Percentiles rank a stretch among this genome's conserved stretches.
phyloP scores from a whole-genome alignment of 257 asterid genomes.

The Apocynum venetum region DNA sequence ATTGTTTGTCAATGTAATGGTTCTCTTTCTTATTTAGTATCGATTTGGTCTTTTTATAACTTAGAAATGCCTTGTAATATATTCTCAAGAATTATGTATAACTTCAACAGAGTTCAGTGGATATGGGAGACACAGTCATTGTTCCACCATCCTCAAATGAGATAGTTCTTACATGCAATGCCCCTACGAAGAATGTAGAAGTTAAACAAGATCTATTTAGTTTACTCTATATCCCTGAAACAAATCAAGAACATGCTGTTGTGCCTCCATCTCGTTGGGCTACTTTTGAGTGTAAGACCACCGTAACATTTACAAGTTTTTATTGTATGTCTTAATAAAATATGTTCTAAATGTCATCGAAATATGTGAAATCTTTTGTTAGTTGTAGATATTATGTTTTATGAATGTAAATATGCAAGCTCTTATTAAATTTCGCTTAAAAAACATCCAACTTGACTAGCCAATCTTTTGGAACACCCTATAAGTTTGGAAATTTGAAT shows the following conservation, averaged over 20 bases:
- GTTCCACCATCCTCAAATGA: too few species aligned
- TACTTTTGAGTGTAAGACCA: constrained; percentile 80
- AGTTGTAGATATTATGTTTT: not conserved
- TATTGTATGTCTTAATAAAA: not conserved
- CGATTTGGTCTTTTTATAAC: too few species aligned
- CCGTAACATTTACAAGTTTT: not conserved
- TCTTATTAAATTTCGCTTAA: not conserved
- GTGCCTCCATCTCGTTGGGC: constrained; percentile 98
- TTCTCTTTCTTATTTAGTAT: too few species aligned
- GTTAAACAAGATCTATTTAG: too few species aligned
- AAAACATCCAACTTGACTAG: not conserved
- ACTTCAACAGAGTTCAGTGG: too few species aligned
- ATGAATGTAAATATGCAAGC: not conserved
- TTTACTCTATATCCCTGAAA: too few species aligned
- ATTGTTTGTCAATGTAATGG: too few species aligned
- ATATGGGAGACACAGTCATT: too few species aligned
- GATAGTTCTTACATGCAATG: too few species aligned
- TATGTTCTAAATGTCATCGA: not conserved
- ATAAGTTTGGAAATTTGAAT: not conserved
- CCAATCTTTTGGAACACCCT: not conserved
- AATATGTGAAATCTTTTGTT: not conserved
- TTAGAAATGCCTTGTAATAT: too few species aligned
- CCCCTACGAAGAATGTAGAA: too few species aligned
- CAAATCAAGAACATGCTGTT: constrained; percentile 31
- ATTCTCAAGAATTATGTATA: too few species aligned